Evolutionary conservation across 2,329 filamentous ascomycete genomes (phyloP), one percentile per base, ranked within the genome.

Genomic region (Dactylella cylindrospora): DNA sequence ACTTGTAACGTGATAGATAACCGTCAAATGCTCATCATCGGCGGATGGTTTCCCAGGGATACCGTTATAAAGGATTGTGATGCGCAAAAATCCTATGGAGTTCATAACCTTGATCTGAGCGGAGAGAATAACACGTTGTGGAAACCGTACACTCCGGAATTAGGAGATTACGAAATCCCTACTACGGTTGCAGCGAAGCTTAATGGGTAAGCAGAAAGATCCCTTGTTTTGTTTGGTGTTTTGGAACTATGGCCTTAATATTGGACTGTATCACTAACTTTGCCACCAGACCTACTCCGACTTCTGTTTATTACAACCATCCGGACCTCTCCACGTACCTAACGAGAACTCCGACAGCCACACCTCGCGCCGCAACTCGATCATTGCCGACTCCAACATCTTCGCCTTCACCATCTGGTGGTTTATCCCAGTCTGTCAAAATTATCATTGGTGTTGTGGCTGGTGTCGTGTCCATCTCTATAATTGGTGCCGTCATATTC

Each of bases 11-110:
- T 84, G 22, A 71, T 82, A 19, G 75, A 77, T 47, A 71, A 74
- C 38, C 75, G 77, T 3, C 82, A 85, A 69, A 84, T 85, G 78
- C 71, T 85, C 19, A 75, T 85, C 39, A 79, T 84, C 28, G 82
- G 83, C 17, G 83, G 83, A 13, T 77, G 75, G 38, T 82, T 83
- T 60, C 77, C 80, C 0, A 67, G 74, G 6, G 72, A 69, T 8
- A 70, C 44, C 17, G 33, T 26, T 10, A 32, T 31, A 13, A 50
- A 75, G 28, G 67, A 72, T 4, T 84, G 81, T 66, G 81, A 84
- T 67, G 73, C 73, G n/a, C 73, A 75, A 1, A 71, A 72, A 9
- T 74, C 77, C 19, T 80, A 77, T 74, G 81, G 78, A 3, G 77
- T 77, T 8, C 81, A 84, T 70, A 79, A 80, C 59, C 71, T 80